Evolutionary conservation across 1,284 basidiomycete genomes (phyloP).

Genomic region (Tranzscheliella williamsii): DNA sequence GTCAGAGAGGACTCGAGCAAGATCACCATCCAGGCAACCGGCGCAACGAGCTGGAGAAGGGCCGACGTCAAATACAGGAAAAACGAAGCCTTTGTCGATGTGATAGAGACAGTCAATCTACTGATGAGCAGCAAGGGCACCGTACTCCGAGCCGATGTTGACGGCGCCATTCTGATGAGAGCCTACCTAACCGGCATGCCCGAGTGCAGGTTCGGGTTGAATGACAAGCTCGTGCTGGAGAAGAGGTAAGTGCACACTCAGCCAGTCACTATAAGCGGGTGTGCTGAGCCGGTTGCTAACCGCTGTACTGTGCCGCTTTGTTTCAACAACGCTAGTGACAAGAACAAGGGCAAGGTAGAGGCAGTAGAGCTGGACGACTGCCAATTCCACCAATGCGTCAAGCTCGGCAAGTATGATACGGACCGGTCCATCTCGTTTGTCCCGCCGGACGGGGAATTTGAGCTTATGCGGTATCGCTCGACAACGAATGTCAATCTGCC

Average conservation of each 20-base stretch:
- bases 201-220: conserved; percentile 96
- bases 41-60: conserved; percentile 88
- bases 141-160: conserved; percentile 91
- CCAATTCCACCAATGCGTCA: conserved; percentile 97
- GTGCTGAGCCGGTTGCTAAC: too few species aligned
- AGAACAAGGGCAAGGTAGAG: conserved; percentile 37
- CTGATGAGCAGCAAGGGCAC: conserved; percentile 95
- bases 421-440: conserved; percentile 93
- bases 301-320: too few species aligned
- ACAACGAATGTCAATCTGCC: conserved; percentile 95
- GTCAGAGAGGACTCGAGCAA: conserved; percentile 88
- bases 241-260: too few species aligned
- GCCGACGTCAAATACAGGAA: conserved; percentile 96
- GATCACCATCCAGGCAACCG: conserved; percentile 93
- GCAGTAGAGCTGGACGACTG: conserved; percentile 85
- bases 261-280: too few species aligned
- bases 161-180: conserved; percentile 96
- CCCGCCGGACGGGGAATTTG: conserved; percentile 98
- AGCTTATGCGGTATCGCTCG: conserved; percentile 95
- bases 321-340: too few species aligned
- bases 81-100: conserved; percentile 97
- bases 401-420: conserved; percentile 89
- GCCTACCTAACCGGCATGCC: conserved; percentile 94
- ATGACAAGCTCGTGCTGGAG: conserved; percentile 96
- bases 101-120: conserved; percentile 93